A percentile compares a stretch with the other conserved stretches of the same genome.
These are phyloP conservation scores for Bolboschoenus planiculmis DNA, from an alignment of 176 grass and related monocot species.

Conservation along the genomic window DNA sequence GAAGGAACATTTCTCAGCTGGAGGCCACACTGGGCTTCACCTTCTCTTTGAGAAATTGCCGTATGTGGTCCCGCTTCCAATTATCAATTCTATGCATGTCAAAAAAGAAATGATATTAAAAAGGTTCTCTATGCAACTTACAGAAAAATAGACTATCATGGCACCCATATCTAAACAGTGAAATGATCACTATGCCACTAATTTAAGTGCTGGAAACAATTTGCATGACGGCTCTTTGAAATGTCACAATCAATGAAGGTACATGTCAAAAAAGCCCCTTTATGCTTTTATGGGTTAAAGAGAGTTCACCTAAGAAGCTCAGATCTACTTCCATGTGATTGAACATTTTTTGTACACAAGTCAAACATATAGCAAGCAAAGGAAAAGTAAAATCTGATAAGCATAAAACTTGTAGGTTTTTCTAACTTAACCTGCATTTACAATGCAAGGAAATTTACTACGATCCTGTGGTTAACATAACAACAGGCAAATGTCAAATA, in stretches of 20 bases:
- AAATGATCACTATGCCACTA: background rate
- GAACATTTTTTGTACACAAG: background rate
- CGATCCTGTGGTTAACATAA: background rate
- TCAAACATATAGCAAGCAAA: background rate
- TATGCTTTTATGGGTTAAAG: slow-evolving; percentile 7
- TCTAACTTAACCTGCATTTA: background rate
- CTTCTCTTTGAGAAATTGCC: slow-evolving; percentile 80
- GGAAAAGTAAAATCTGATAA: background rate
- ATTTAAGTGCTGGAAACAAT: background rate
- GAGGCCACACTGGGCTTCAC: slow-evolving; percentile 46
- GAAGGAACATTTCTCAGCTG: slow-evolving; percentile 18
- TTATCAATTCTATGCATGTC: slow-evolving; percentile 77
- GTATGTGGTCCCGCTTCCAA: slow-evolving; percentile 93
- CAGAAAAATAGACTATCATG: background rate
- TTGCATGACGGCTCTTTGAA: background rate
- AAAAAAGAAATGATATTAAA: slow-evolving; percentile 17
- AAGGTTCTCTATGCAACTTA: background rate
- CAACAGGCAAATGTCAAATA: background rate
- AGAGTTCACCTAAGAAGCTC: background rate
- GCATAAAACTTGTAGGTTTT: background rate
- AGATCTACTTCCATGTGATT: slow-evolving; percentile 12
- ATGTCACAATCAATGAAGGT: slow-evolving; percentile 12
- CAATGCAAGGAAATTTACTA: background rate
- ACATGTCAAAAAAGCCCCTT: background rate
- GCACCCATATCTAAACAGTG: background rate